These are phyloP conservation scores for Taphrina populina DNA, from an alignment of 1,139 yeast genomes.

Conservation along the genomic window DNA sequence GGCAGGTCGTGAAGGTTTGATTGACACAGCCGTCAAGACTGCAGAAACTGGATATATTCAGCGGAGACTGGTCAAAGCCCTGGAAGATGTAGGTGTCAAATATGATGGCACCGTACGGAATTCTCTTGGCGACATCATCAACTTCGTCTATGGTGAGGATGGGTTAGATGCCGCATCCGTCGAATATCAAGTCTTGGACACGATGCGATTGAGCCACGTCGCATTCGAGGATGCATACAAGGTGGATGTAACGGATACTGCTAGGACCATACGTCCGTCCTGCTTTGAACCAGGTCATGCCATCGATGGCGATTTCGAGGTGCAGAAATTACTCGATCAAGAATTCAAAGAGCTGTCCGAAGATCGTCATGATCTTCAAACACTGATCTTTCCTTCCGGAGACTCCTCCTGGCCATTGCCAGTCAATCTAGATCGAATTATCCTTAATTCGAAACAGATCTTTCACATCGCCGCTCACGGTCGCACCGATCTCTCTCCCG, in stretches of 20 bases:
- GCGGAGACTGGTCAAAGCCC: slow-evolving; percentile 96
- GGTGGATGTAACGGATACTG: slow-evolving; percentile 76
- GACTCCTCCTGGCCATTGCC: slow-evolving; percentile 91
- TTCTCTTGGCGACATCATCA: slow-evolving; percentile 92
- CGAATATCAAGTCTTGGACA: slow-evolving; percentile 94
- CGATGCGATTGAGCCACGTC: slow-evolving; percentile 87
- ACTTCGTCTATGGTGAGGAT: slow-evolving; percentile 97
- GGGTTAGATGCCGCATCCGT: slow-evolving; percentile 98
- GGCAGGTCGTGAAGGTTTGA: slow-evolving; percentile 99
- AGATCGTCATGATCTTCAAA: slow-evolving; percentile 80
- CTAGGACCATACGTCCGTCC: slow-evolving; percentile 62
- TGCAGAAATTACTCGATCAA: slow-evolving; percentile 76
- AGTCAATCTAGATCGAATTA: slow-evolving; percentile 91
- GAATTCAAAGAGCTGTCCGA: slow-evolving; percentile 73
- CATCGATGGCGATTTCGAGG: slow-evolving; percentile 81
- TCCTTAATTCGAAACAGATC: slow-evolving; percentile 95
- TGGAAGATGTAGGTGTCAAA: slow-evolving; percentile 98
- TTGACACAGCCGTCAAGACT: slow-evolving; percentile 97
- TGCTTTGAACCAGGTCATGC: slow-evolving; percentile 86
- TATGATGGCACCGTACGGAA: slow-evolving; percentile 98
- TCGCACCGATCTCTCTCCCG: slow-evolving; percentile 84
- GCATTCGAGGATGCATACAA: slow-evolving; percentile 81
- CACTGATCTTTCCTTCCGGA: slow-evolving; percentile 85
- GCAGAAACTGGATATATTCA: slow-evolving; percentile 99
- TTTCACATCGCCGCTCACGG: slow-evolving; percentile 89